Evolutionary conservation across 2,329 filamentous ascomycete genomes (phyloP), one percentile per base, ranked within the genome.

Genomic region (Huntiella moniliformis): DNA sequence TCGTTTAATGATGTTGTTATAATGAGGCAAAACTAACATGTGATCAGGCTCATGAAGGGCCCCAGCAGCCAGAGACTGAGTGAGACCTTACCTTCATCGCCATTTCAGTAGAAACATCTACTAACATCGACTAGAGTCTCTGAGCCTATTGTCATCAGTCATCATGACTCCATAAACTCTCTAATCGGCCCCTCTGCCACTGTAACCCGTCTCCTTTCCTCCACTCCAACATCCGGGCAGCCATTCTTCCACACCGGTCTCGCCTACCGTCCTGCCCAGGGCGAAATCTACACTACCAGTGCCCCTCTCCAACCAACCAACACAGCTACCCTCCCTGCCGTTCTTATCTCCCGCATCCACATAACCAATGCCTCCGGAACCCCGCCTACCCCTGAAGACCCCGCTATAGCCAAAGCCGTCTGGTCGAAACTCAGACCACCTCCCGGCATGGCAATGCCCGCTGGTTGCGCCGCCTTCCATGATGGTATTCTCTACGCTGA

Each of bases 221-320:
- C 65, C 0, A 52, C 55, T 4, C 57, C 61, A 18, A 54, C 57
- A 4, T 63, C 63, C 17, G 57, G 58, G 12, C 67, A 63, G 35
- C 62, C 65, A 5, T 65, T 70, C 53, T 71, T 69, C 52, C 57
- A 65, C 52, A 58, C 60, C 41, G 65, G 61, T 4, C 68, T 66
- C 47, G 62, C 64, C 28, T 67, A 63, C 51, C 33, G 64, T 4
- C 55, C 58, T 5, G 12, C 4, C 52, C 56, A 6, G 53, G 62
- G 63, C 28, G 63, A 68, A 51, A 56, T 71, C 15, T 70, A 64
- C 51, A 54, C 60, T 13, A 70, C 64, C 4, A 70, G 66, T 18
- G 60, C 60, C 49, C 58, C 67, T 3, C 57, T 70, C 5, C 58
- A 61, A 38, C 56, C 61, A 1, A 54, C 54, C 0, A 58, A 54